Evolutionary conservation across 805 yeast genomes (phyloP).

Genomic region (Saccharomyces jurei): DNA sequence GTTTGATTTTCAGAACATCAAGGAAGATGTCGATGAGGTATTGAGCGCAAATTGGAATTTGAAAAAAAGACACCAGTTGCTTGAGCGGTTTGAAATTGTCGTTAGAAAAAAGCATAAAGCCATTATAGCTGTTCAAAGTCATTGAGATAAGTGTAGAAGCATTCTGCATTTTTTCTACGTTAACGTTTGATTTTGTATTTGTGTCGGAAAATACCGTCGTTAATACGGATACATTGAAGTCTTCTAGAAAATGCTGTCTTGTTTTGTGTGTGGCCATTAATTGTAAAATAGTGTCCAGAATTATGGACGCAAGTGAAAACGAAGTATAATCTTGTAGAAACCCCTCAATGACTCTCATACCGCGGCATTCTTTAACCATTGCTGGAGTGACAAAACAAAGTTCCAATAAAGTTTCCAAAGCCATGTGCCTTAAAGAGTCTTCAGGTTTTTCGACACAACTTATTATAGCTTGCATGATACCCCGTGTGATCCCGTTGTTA

Average conservation of each 20-base stretch:
- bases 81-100: slow-evolving; percentile 47
- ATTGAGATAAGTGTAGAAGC: slow-evolving; percentile 51
- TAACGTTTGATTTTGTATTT: slow-evolving; percentile 40
- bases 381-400: slow-evolving; percentile 40
- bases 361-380: slow-evolving; percentile 39
- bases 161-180: slow-evolving; percentile 49
- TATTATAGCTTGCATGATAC: slow-evolving; percentile 59
- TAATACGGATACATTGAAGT: slow-evolving; percentile 53
- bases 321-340: slow-evolving; percentile 22
- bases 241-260: slow-evolving; percentile 37
- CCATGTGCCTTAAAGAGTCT: slow-evolving; percentile 43
- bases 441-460: slow-evolving; percentile 52
- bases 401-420: slow-evolving; percentile 53
- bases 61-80: slow-evolving; percentile 55
- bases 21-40: slow-evolving; percentile 63
- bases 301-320: slow-evolving; percentile 19
- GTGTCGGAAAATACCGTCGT: slow-evolving; percentile 66
- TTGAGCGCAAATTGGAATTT: slow-evolving; percentile 49
- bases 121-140: slow-evolving; percentile 67
- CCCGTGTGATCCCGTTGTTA: slow-evolving; percentile 53
- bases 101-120: slow-evolving; percentile 56
- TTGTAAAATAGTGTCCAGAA: slow-evolving; percentile 23
- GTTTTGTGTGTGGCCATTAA: slow-evolving; percentile 25
- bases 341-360: slow-evolving; percentile 34
- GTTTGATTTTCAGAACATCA: slow-evolving; percentile 54